Evolutionary conservation across 768 basidiomycete genomes (phyloP).

Genomic region (Cyclocybe cylindracea): DNA sequence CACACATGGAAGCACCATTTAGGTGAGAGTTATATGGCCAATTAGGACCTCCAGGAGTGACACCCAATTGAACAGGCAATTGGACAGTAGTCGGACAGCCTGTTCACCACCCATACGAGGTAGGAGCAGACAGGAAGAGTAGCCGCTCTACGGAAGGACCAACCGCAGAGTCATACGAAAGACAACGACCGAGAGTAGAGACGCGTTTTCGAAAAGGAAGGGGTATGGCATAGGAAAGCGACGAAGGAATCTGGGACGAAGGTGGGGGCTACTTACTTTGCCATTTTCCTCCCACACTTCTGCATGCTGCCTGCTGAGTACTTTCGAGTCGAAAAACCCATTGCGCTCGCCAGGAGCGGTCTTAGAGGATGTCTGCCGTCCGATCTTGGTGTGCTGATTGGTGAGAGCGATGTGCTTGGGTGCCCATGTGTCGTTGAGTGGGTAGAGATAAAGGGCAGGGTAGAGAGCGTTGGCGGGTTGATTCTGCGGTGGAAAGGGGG

Average conservation of each 20-base stretch:
- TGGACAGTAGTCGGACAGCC: too few species aligned
- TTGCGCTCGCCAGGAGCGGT: constrained; percentile 93
- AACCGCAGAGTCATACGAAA: too few species aligned
- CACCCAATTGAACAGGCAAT: too few species aligned
- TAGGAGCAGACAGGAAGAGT: too few species aligned
- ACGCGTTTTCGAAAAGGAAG: too few species aligned
- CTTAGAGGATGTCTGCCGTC: constrained; percentile 94
- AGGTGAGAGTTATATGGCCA: too few species aligned
- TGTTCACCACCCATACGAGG: too few species aligned
- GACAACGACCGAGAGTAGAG: too few species aligned
- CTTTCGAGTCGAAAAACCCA: constrained; percentile 95
- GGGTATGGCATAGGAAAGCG: too few species aligned
- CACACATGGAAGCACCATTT: too few species aligned
- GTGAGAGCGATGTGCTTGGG: constrained; percentile 87
- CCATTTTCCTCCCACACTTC: constrained; percentile 96
- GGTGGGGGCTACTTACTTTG: constrained; percentile 56
- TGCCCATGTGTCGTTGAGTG: constrained; percentile 90
- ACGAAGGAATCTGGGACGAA: background rate
- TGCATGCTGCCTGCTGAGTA: constrained; percentile 91
- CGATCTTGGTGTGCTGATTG: constrained; percentile 83
- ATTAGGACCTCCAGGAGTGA: too few species aligned
- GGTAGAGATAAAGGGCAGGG: constrained; percentile 74
- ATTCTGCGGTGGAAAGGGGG: constrained; percentile 10
- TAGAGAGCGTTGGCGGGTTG: constrained; percentile 22
- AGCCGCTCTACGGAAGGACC: too few species aligned